Evolutionary conservation across 805 yeast species (phyloP).

Genomic region (Pichia deserticola): DNA sequence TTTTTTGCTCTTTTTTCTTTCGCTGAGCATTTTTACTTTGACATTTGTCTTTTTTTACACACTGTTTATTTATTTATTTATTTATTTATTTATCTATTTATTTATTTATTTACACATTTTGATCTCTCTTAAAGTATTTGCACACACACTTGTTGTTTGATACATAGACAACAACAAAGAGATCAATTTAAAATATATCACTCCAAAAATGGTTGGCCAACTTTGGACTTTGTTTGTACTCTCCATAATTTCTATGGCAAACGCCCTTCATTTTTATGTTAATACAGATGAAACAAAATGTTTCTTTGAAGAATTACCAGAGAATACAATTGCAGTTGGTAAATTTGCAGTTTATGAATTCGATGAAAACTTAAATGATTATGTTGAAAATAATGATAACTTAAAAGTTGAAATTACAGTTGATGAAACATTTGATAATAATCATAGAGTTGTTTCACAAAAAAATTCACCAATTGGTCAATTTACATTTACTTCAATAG

Average conservation of each 20-base stretch:
- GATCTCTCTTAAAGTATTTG: too few relatives aligned
- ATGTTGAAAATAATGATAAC: slow-evolving; percentile 41
- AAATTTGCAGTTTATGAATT: slow-evolving; percentile 62
- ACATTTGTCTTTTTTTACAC: too few relatives aligned
- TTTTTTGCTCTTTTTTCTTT: too few relatives aligned
- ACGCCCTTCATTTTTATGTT: slow-evolving; percentile 71
- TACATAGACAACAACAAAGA: too few relatives aligned
- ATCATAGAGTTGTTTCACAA: slow-evolving; percentile 68
- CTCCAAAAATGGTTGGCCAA: neutral
- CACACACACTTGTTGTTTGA: too few relatives aligned
- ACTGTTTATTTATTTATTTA: too few relatives aligned
- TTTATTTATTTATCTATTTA: too few relatives aligned
- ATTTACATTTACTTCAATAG: slow-evolving; percentile 65
- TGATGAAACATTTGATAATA: slow-evolving; percentile 71
- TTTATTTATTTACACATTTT: too few relatives aligned
- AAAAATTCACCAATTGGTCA: slow-evolving; percentile 59
- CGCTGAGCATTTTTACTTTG: too few relatives aligned
- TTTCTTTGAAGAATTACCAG: slow-evolving; percentile 74
- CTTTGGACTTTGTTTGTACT: neutral
- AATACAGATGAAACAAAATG: slow-evolving; percentile 72
- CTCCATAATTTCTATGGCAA: slow-evolving; percentile 11
- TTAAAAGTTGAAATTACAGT: slow-evolving; percentile 62
- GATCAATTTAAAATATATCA: too few relatives aligned
- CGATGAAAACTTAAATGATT: slow-evolving; percentile 39
- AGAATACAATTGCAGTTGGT: slow-evolving; percentile 76